Conservation (phyloP, 768 basidiomycete genomes). For the Suillus hirtellus region DNA sequence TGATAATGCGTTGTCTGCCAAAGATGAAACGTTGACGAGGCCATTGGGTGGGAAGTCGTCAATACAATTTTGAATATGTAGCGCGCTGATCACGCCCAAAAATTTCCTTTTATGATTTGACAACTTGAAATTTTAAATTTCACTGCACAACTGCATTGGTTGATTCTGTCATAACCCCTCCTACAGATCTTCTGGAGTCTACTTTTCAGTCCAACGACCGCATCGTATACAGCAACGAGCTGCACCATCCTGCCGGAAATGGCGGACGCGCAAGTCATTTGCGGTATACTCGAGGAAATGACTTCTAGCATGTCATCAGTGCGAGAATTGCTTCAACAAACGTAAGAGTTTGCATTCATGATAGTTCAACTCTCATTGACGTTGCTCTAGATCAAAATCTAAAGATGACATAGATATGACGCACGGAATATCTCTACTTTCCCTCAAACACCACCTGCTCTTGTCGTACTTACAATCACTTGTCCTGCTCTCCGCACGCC, state of each 20-base stretch:
- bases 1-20: too few species aligned
- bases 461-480: constrained; percentile 86
- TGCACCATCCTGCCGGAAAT: constrained; percentile 11
- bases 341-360: constrained; percentile 40
- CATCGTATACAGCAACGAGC: background rate
- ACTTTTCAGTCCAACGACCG: background rate
- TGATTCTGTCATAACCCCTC: too few species aligned
- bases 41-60: too few species aligned
- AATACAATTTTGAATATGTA: too few species aligned
- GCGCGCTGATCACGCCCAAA: too few species aligned
- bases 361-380: constrained; percentile 18
- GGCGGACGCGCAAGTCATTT: constrained; percentile 26
- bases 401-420: constrained; percentile 49
- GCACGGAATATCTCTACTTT: constrained; percentile 89
- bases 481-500: constrained; percentile 69
- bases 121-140: too few species aligned
- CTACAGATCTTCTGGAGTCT: background rate
- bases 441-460: constrained; percentile 82
- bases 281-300: constrained; percentile 52
- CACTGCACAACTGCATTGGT: too few species aligned
- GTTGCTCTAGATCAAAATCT: constrained; percentile 27
- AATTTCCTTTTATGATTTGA: too few species aligned
- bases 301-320: constrained; percentile 60
- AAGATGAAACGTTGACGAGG: too few species aligned
- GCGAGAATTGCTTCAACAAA: constrained; percentile 54